A percentile compares a stretch with the other conserved stretches of the same genome.
These are phyloP conservation scores for Herpotrichia juniperi DNA, from an alignment of 2,329 filamentous ascomycete genomes.

Conservation along the genomic window DNA sequence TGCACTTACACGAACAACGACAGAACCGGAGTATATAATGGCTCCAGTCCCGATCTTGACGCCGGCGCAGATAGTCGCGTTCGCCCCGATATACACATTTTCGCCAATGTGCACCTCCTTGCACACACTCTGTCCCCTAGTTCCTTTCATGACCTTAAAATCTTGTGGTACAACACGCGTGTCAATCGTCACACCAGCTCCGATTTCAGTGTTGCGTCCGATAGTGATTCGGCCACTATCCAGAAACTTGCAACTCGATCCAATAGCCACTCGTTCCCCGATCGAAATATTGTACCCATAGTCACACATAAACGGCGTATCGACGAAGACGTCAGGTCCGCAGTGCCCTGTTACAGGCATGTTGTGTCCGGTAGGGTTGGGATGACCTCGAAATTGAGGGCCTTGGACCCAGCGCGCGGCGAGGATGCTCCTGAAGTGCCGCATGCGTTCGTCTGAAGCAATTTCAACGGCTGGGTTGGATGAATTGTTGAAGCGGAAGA, in stretches of 20 bases:
- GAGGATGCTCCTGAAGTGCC: conserved; percentile 74
- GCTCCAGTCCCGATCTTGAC: conserved; percentile 60
- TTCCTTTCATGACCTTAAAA: conserved; percentile 74
- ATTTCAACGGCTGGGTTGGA: conserved; percentile 76
- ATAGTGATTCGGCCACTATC: conserved; percentile 86
- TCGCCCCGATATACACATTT: conserved; percentile 69
- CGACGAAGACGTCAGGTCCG: conserved; percentile 78
- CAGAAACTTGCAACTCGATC: conserved; percentile 81
- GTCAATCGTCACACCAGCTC: conserved; percentile 85
- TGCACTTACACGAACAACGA: conserved; percentile 59
- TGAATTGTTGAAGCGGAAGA: conserved; percentile 86
- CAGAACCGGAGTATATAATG: conserved; percentile 60
- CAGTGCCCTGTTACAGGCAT: conserved; percentile 61
- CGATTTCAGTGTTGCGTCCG: conserved; percentile 72
- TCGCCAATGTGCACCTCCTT: conserved; percentile 75
- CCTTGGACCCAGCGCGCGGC: conserved; percentile 60
- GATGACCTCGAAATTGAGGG: conserved; percentile 46
- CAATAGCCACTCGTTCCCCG: conserved; percentile 83
- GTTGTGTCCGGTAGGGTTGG: too few relatives aligned
- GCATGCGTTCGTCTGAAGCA: conserved; percentile 66
- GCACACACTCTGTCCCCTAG: conserved; percentile 74
- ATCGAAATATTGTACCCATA: conserved; percentile 96
- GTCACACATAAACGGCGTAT: conserved; percentile 89
- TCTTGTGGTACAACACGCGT: conserved; percentile 76
- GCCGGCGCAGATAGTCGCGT: conserved; percentile 65